Evolutionary conservation across 352 stramenopile genomes (phyloP).

Genomic region (Phytopythium boreale): DNA sequence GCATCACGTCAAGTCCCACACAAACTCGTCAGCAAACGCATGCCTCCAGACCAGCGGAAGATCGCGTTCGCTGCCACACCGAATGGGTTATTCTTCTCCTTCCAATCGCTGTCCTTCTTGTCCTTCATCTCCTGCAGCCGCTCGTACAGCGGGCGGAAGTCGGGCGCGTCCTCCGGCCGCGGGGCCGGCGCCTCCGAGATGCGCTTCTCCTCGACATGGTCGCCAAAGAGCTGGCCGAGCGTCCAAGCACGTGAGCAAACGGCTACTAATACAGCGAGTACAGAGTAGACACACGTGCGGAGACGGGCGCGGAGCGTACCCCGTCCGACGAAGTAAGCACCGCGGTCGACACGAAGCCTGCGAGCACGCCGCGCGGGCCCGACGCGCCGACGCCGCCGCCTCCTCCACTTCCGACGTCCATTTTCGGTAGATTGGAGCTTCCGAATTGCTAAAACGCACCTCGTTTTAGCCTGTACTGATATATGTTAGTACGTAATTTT

Average conservation of each 20-base stretch:
- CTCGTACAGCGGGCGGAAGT: conserved; percentile 80
- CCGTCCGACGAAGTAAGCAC: conserved; percentile 84
- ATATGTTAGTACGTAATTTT: too few relatives aligned
- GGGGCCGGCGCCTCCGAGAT: conserved; percentile 61
- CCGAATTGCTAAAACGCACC: too few relatives aligned
- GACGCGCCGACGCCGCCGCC: conserved; percentile 16
- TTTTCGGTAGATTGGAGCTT: conserved; percentile 6
- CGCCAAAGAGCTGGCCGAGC: conserved; percentile 68
- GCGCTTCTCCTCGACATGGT: conserved; percentile 83
- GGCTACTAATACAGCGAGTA: neutral
- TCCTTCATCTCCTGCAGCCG: conserved; percentile 76
- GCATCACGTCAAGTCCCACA: neutral
- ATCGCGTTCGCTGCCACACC: conserved; percentile 23
- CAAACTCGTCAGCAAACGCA: neutral
- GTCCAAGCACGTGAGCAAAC: neutral
- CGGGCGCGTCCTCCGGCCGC: conserved; percentile 30
- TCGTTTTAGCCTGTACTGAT: too few relatives aligned
- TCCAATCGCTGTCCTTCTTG: conserved; percentile 84
- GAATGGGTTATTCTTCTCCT: conserved; percentile 88
- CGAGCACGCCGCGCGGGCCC: conserved; percentile 31
- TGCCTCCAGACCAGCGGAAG: neutral
- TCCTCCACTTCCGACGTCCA: conserved; percentile 22
- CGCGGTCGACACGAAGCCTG: conserved; percentile 80
- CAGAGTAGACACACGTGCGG: too few relatives aligned
- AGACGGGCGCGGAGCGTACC: conserved; percentile 23